Evolutionary conservation across 768 basidiomycete genomes (phyloP).

Genomic region (Lactifluus pinguis): DNA sequence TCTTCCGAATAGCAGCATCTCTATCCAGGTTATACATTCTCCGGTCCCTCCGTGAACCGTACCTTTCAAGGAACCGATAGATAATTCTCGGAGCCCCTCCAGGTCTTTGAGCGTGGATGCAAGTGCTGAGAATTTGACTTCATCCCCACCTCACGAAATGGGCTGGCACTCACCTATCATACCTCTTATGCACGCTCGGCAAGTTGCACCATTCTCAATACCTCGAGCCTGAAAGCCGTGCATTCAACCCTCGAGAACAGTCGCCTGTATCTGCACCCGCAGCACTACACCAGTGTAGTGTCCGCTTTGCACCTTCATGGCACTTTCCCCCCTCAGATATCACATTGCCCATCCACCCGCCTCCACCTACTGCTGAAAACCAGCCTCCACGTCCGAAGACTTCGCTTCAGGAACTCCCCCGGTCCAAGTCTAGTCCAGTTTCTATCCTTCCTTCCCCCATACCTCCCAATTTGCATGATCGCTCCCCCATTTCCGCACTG

Average conservation of each 20-base stretch:
- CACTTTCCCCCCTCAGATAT: slow-evolving; percentile 1
- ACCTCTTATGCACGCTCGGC: background rate
- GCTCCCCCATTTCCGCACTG: background rate
- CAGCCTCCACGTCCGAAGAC: background rate
- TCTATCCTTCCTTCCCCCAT: background rate
- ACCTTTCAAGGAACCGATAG: background rate
- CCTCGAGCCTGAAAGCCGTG: background rate
- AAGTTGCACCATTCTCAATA: background rate
- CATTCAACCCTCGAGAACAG: background rate
- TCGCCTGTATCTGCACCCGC: background rate
- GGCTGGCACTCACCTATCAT: background rate
- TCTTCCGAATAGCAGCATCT: background rate
- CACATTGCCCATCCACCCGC: background rate
- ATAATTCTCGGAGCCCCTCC: background rate
- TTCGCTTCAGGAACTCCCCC: background rate
- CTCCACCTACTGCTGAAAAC: background rate
- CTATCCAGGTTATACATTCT: background rate
- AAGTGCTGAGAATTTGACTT: background rate
- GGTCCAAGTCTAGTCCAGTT: background rate
- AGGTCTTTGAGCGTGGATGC: background rate
- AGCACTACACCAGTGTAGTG: background rate
- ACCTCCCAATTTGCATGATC: background rate
- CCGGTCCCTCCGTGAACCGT: background rate
- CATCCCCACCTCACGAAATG: background rate
- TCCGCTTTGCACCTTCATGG: slow-evolving; percentile 17